These are phyloP conservation scores for Apiospora pterosperma DNA, from an alignment of 2,329 filamentous ascomycete genomes.

Conservation along the genomic window DNA sequence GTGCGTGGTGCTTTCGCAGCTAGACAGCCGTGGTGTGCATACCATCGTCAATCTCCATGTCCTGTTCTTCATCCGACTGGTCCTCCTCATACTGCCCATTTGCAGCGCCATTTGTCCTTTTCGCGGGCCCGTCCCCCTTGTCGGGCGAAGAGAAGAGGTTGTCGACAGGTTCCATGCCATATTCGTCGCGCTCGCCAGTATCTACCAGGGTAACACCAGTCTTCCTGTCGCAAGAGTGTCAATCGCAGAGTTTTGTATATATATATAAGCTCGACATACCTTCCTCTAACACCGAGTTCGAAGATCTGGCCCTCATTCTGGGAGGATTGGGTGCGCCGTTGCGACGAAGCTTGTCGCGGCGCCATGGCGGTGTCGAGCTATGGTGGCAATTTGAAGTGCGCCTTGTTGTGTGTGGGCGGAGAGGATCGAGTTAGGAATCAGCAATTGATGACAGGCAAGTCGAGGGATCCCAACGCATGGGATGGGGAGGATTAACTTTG, in stretches of 20 bases:
- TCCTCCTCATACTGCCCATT: constrained; percentile 23
- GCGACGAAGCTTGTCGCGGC: constrained; percentile 29
- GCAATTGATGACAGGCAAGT: neutral
- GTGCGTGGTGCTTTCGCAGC: constrained; percentile 6
- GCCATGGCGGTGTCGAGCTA: constrained; percentile 28
- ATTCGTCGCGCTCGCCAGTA: constrained; percentile 76
- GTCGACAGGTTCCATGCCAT: constrained; percentile 87
- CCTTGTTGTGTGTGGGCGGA: neutral
- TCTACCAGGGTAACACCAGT: constrained; percentile 83
- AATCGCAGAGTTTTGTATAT: neutral
- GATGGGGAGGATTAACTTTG: neutral
- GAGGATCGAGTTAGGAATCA: too few species aligned
- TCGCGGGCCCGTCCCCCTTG: constrained; percentile 32
- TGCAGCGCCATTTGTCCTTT: constrained; percentile 16
- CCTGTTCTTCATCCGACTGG: constrained; percentile 36
- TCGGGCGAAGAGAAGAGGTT: constrained; percentile 86
- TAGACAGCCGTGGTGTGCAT: constrained; percentile 21
- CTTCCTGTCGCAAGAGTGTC: constrained; percentile 61
- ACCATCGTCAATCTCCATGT: constrained; percentile 54
- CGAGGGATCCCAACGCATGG: neutral
- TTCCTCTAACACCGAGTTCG: constrained; percentile 47
- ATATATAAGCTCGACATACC: constrained; percentile 29
- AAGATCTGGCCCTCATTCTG: constrained; percentile 47
- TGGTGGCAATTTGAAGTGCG: neutral
- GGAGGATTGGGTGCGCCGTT: constrained; percentile 33